Evolutionary conservation across 2,329 filamentous ascomycete species (phyloP).

Genomic region (Podosphaera fusca): DNA sequence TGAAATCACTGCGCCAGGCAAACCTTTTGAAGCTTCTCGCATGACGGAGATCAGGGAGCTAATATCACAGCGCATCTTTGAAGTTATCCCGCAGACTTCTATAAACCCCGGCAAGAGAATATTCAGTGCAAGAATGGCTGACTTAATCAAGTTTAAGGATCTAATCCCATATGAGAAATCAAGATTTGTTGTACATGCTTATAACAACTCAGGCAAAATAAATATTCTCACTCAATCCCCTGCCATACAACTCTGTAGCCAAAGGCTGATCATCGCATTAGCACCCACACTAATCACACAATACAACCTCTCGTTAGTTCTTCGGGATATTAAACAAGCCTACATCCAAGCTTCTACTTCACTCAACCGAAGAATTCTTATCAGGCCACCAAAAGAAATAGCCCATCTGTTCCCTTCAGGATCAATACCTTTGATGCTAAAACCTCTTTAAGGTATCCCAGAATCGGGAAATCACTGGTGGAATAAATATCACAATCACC

Average conservation of each 20-base stretch:
- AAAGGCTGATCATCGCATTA: not conserved
- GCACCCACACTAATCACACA: not conserved
- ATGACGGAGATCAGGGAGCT: not conserved
- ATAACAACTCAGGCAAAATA: conserved; percentile 2
- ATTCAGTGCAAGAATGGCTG: not conserved
- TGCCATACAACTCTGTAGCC: conserved; percentile 1
- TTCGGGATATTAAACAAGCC: conserved; percentile 1
- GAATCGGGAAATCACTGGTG: conserved; percentile 2
- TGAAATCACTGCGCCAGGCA: not conserved
- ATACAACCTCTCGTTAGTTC: not conserved
- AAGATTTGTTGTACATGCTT: conserved; percentile 1
- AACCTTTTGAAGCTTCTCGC: not conserved
- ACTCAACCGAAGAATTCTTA: not conserved
- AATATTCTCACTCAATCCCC: conserved; percentile 2
- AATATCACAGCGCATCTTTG: not conserved
- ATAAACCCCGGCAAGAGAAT: not conserved
- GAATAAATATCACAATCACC: conserved; percentile 1
- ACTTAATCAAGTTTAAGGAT: not conserved
- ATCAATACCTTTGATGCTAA: not conserved
- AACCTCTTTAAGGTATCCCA: conserved; percentile 1
- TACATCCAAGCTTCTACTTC: not conserved
- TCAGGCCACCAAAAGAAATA: not conserved
- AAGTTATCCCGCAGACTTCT: too few species aligned
- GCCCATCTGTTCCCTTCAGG: not conserved
- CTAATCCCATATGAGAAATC: not conserved